Percentiles rank a stretch among this genome's conserved stretches.
phyloP scores from a whole-genome alignment of 2,329 filamentous ascomycete genomes.

The Clarireedia homoeocarpa region DNA sequence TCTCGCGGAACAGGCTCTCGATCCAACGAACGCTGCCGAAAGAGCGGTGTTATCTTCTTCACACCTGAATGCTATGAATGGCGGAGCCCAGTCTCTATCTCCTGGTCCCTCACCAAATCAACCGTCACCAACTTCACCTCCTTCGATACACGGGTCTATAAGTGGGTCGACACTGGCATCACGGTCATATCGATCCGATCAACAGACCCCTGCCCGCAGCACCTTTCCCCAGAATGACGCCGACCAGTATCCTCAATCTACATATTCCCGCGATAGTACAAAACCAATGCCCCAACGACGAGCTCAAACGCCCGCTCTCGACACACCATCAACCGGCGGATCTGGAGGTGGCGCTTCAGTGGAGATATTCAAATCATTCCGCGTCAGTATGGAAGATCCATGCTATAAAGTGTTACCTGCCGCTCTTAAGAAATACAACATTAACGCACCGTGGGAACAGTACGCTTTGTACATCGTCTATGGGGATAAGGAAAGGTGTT shows the following conservation, averaged over 20 bases:
- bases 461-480: slow-evolving; percentile 98
- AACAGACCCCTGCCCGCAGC: slow-evolving; percentile 43
- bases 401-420: slow-evolving; percentile 96
- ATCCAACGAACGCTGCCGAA: slow-evolving; percentile 61
- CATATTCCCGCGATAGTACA: slow-evolving; percentile 27
- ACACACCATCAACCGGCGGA: slow-evolving; percentile 46
- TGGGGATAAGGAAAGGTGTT: slow-evolving; percentile 92
- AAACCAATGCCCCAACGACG: slow-evolving; percentile 40
- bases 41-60: slow-evolving; percentile 59
- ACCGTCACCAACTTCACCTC: slow-evolving; percentile 63
- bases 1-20: slow-evolving; percentile 55
- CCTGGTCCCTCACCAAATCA: slow-evolving; percentile 57
- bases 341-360: slow-evolving; percentile 47
- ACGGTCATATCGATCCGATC: slow-evolving; percentile 50
- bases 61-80: slow-evolving; percentile 64
- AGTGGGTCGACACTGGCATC: slow-evolving; percentile 44
- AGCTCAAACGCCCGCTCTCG: slow-evolving; percentile 53
- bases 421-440: slow-evolving; percentile 95
- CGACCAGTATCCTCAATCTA: slow-evolving; percentile 24
- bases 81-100: slow-evolving; percentile 45
- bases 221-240: slow-evolving; percentile 47
- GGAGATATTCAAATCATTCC: slow-evolving; percentile 98
- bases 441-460: slow-evolving; percentile 94
- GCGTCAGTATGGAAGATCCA: slow-evolving; percentile 94
- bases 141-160: slow-evolving; percentile 24